phyloP scores from a whole-genome alignment of 495 filamentous ascomycete genomes.

The Penicillium antarcticum region DNA sequence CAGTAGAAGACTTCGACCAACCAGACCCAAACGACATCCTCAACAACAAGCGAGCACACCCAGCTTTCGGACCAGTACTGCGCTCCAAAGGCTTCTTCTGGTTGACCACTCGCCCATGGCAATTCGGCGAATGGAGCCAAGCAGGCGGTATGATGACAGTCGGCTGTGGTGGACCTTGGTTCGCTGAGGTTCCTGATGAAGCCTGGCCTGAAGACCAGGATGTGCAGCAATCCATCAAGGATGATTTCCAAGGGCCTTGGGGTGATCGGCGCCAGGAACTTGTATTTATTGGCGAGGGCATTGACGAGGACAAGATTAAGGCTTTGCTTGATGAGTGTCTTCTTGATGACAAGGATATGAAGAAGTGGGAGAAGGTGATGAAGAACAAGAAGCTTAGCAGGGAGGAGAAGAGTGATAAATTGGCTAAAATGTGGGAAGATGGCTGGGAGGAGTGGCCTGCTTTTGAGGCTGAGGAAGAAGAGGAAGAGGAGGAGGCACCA shows the following conservation, averaged over 20 bases:
- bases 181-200: slow-evolving; percentile 43
- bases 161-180: slow-evolving; percentile 51
- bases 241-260: slow-evolving; percentile 51
- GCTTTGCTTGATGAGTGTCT: slow-evolving; percentile 48
- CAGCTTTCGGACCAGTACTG: slow-evolving; percentile 39
- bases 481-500: slow-evolving; percentile 25
- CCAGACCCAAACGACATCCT: slow-evolving; percentile 36
- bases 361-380: slow-evolving; percentile 50
- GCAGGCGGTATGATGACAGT: slow-evolving; percentile 58
- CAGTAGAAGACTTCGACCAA: slow-evolving; percentile 34
- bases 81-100: slow-evolving; percentile 49
- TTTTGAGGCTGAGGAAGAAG: slow-evolving; percentile 36
- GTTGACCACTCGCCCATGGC: slow-evolving; percentile 42
- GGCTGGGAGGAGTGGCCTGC: slow-evolving; percentile 55
- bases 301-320: slow-evolving; percentile 41
- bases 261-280: slow-evolving; percentile 58
- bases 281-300: slow-evolving; percentile 56
- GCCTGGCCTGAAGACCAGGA: slow-evolving; percentile 45
- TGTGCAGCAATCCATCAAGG: slow-evolving; percentile 35
- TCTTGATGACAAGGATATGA: slow-evolving; percentile 46
- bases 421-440: slow-evolving; percentile 49
- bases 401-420: slow-evolving; percentile 31
- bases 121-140: slow-evolving; percentile 58
- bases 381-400: slow-evolving; percentile 26
- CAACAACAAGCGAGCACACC: slow-evolving; percentile 40